Percentiles rank a stretch among this genome's conserved stretches.
Evolutionary conservation across 2,329 filamentous ascomycete species (phyloP).

Genomic region (Lachnellula willkommii): DNA sequence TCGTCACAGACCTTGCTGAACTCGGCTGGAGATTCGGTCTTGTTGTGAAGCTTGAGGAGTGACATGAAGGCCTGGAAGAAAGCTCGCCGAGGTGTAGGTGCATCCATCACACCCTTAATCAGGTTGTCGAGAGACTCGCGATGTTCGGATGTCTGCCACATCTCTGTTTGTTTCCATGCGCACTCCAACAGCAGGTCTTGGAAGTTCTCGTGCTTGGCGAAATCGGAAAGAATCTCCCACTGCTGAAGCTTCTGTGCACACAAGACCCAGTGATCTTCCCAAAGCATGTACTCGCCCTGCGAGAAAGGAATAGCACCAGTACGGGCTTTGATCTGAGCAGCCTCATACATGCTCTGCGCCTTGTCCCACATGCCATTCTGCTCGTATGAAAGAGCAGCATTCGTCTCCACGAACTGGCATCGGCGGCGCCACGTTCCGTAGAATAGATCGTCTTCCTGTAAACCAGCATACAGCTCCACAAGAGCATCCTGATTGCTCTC

Average conservation of each 20-base stretch:
- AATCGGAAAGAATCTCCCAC: slow-evolving; percentile 96
- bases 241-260: slow-evolving; percentile 98
- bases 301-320: slow-evolving; percentile 96
- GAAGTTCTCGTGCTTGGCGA: slow-evolving; percentile 97
- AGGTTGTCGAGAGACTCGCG: slow-evolving; percentile 86
- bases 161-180: slow-evolving; percentile 91
- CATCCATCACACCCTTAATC: slow-evolving; percentile 96
- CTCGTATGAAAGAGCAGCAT: slow-evolving; percentile 93
- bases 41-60: slow-evolving; percentile 86
- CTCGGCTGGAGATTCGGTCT: slow-evolving; percentile 72
- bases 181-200: slow-evolving; percentile 94
- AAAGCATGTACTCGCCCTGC: slow-evolving; percentile 95
- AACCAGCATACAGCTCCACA: slow-evolving; percentile 82
- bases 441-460: slow-evolving; percentile 95
- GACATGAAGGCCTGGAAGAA: slow-evolving; percentile 99
- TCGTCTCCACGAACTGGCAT: slow-evolving; percentile 95
- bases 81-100: slow-evolving; percentile 83
- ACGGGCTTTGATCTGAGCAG: slow-evolving; percentile 92
- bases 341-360: slow-evolving; percentile 93
- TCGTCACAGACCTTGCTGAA: slow-evolving; percentile 92
- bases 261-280: slow-evolving; percentile 98
- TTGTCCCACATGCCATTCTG: slow-evolving; percentile 99
- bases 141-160: slow-evolving; percentile 82
- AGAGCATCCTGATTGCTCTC: slow-evolving; percentile 96
- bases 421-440: slow-evolving; percentile 95